These are phyloP conservation scores for Haberlea rhodopensis DNA, from an alignment of 257 asterid genomes.

Conservation along the genomic window DNA sequence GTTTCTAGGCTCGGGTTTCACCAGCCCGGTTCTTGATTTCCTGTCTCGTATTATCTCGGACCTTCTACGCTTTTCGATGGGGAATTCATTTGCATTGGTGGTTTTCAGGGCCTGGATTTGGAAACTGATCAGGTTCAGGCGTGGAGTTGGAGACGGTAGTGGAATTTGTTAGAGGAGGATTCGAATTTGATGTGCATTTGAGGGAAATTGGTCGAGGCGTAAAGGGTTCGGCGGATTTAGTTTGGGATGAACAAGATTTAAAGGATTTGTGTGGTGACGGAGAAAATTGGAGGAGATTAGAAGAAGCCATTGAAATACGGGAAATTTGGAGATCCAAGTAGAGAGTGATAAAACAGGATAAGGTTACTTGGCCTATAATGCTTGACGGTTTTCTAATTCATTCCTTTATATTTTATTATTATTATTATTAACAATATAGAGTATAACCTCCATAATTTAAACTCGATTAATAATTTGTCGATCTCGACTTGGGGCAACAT, in stretches of 20 bases:
- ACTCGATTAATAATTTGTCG: too few relatives aligned
- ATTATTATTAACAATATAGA: too few relatives aligned
- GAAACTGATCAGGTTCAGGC: slow-evolving; percentile 40
- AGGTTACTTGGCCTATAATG: too few relatives aligned
- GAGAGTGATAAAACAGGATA: too few relatives aligned
- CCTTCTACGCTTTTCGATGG: slow-evolving; percentile 58
- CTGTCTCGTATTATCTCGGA: slow-evolving; percentile 67
- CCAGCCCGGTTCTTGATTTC: slow-evolving; percentile 41
- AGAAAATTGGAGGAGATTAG: slow-evolving; percentile 12
- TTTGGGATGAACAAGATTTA: background rate
- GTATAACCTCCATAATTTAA: too few relatives aligned
- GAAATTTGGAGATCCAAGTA: too few relatives aligned
- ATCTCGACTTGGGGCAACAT: too few relatives aligned
- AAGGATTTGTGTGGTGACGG: too few relatives aligned
- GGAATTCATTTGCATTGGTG: slow-evolving; percentile 56
- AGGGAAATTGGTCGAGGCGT: slow-evolving; percentile 25
- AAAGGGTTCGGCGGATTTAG: too few relatives aligned
- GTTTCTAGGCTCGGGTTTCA: slow-evolving; percentile 64
- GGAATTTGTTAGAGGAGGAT: slow-evolving; percentile 33
- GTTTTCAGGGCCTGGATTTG: slow-evolving; percentile 46
- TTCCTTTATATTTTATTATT: too few relatives aligned
- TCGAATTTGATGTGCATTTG: slow-evolving; percentile 44
- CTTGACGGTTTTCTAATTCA: too few relatives aligned
- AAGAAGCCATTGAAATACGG: too few relatives aligned
- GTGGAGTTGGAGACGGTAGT: slow-evolving; percentile 30